A percentile compares a stretch with the other conserved stretches of the same genome.
phyloP scores from a whole-genome alignment of 1,284 basidiomycete genomes.

The Boletus subluridellus region DNA sequence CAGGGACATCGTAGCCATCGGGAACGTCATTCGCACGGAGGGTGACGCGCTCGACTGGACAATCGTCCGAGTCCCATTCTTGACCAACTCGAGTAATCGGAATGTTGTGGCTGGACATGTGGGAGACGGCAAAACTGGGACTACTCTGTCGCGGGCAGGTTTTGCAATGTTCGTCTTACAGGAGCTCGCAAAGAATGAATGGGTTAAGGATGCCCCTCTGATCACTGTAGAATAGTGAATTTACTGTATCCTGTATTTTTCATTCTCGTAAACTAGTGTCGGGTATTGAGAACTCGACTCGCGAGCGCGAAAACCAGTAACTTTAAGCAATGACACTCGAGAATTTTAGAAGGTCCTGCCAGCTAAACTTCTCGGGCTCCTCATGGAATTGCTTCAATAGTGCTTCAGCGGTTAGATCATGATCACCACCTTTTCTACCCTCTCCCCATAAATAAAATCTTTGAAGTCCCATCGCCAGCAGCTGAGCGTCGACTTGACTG shows the following conservation, averaged over 20 bases:
- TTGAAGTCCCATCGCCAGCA: constrained; percentile 75
- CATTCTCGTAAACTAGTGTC: background rate
- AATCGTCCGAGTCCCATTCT: constrained; percentile 58
- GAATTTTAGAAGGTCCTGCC: constrained; percentile 65
- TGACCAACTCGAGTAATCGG: constrained; percentile 31
- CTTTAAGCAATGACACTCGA: constrained; percentile 31
- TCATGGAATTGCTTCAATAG: constrained; percentile 72
- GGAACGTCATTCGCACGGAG: constrained; percentile 48
- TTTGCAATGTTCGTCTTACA: constrained; percentile 58
- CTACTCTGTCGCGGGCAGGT: constrained; percentile 47
- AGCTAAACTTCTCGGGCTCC: constrained; percentile 65
- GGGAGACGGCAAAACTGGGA: constrained; percentile 55
- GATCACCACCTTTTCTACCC: constrained; percentile 24
- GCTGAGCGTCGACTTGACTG: constrained; percentile 75
- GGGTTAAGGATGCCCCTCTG: constrained; percentile 34
- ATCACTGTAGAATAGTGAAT: constrained; percentile 11
- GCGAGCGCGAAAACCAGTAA: background rate
- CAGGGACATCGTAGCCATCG: constrained; percentile 51
- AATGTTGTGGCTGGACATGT: constrained; percentile 57
- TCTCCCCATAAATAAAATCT: constrained; percentile 74
- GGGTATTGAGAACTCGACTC: background rate
- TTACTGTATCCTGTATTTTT: background rate
- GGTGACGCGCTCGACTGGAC: constrained; percentile 60
- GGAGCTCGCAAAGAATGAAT: constrained; percentile 54
- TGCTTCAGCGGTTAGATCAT: constrained; percentile 36